These are phyloP conservation scores for Paramecium primaurelia DNA, from an alignment of 73 alveolate species.

Conservation along the genomic window DNA sequence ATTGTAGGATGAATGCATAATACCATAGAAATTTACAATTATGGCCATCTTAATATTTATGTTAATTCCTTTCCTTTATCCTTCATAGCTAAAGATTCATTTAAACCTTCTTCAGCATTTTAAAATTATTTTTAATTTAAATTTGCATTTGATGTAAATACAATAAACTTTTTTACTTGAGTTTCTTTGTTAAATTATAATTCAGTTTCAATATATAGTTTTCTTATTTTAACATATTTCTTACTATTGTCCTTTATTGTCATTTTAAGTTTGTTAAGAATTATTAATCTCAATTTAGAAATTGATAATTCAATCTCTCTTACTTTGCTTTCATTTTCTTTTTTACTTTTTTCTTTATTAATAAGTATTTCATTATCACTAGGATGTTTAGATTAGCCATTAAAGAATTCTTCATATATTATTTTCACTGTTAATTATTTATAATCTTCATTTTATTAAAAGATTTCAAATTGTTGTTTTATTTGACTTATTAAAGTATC, in stretches of 20 bases:
- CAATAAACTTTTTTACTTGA: neutral
- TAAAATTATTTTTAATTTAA: neutral
- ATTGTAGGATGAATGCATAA: constrained; percentile 13
- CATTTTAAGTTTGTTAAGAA: neutral
- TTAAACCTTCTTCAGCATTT: constrained; percentile 15
- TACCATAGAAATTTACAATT: neutral
- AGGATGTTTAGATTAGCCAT: neutral
- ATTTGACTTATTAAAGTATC: neutral
- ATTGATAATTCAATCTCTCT: neutral
- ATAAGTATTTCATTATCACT: neutral
- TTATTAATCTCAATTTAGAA: neutral
- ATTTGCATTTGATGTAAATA: neutral
- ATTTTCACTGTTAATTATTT: neutral
- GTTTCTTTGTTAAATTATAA: neutral
- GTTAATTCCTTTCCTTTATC: constrained; percentile 11
- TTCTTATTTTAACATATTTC: neutral
- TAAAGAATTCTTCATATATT: neutral
- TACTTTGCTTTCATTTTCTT: neutral
- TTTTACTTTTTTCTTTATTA: neutral
- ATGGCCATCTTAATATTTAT: neutral
- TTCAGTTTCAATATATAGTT: neutral
- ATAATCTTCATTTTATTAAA: neutral
- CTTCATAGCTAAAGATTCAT: neutral
- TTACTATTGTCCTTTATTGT: neutral
- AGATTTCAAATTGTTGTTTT: neutral